Conservation (phyloP, 768 basidiomycete species). For the Dentipellis fragilis region DNA sequence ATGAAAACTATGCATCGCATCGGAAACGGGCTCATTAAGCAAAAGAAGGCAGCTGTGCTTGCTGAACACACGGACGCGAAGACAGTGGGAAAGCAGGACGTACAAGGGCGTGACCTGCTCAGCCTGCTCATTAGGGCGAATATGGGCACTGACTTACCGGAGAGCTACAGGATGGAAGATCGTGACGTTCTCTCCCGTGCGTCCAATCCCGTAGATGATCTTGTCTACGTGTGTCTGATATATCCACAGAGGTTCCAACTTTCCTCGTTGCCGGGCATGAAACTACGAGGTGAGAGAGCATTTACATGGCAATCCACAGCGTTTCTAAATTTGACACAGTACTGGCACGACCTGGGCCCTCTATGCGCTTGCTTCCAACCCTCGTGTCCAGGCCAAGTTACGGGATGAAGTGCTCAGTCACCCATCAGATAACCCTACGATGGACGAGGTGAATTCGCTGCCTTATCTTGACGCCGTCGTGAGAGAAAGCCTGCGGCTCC, state of each 20-base stretch:
- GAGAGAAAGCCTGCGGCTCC: constrained; percentile 12
- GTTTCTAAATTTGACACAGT: neutral
- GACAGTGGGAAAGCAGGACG: neutral
- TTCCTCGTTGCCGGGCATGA: constrained; percentile 14
- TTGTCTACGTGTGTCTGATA: neutral
- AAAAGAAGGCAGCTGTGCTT: neutral
- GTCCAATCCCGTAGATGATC: neutral
- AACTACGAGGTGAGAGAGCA: constrained; percentile 7
- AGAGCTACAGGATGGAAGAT: neutral
- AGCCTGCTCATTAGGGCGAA: constrained; percentile 34
- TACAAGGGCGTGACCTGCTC: constrained; percentile 8
- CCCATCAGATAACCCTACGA: constrained; percentile 13
- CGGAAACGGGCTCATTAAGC: neutral
- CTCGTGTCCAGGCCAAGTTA: constrained; percentile 24
- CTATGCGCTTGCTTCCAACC: constrained; percentile 21
- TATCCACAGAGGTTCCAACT: constrained; percentile 8
- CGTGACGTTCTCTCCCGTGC: constrained; percentile 4
- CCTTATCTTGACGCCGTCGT: constrained; percentile 22
- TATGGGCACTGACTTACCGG: constrained; percentile 2
- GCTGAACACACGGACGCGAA: neutral
- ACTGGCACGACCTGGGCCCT: constrained; percentile 21
- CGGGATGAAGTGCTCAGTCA: constrained; percentile 23
- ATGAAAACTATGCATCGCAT: neutral
- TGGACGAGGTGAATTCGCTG: constrained; percentile 23
- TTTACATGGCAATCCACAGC: neutral